Conservation (phyloP, 2,329 filamentous ascomycete genomes). For the Penicillium sp. region DNA sequence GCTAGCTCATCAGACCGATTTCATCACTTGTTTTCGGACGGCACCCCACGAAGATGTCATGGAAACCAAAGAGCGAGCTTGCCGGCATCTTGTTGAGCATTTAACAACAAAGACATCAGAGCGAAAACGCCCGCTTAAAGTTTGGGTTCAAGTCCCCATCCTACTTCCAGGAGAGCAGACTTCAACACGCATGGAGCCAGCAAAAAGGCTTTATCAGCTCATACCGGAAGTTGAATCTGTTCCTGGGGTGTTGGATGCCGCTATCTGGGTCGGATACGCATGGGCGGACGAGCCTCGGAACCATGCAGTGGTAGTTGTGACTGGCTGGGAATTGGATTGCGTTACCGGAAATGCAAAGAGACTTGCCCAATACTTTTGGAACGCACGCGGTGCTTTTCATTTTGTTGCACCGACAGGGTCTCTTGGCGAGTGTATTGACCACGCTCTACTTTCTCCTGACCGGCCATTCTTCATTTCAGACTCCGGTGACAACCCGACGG, state of each 20-base stretch:
- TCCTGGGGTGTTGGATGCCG: slow-evolving; percentile 54
- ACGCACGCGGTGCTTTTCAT: slow-evolving; percentile 51
- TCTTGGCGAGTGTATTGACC: slow-evolving; percentile 53
- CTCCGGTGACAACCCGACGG: slow-evolving; percentile 61
- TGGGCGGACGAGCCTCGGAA: slow-evolving; percentile 62
- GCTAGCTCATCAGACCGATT: slow-evolving; percentile 55
- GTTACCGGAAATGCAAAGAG: slow-evolving; percentile 49
- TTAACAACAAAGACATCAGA: slow-evolving; percentile 26
- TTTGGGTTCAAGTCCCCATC: slow-evolving; percentile 58
- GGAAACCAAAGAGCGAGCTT: slow-evolving; percentile 58
- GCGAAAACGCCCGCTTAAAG: slow-evolving; percentile 51
- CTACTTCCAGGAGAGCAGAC: slow-evolving; percentile 61
- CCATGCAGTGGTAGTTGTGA: slow-evolving; percentile 55
- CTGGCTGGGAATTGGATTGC: slow-evolving; percentile 53
- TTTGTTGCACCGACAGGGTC: slow-evolving; percentile 59
- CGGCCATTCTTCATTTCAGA: slow-evolving; percentile 60
- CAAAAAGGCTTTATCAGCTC: slow-evolving; percentile 55
- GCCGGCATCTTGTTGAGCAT: slow-evolving; percentile 52
- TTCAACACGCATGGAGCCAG: slow-evolving; percentile 58
- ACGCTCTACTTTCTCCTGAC: slow-evolving; percentile 45
- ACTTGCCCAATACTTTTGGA: slow-evolving; percentile 55
- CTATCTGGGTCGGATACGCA: slow-evolving; percentile 61
- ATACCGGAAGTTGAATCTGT: slow-evolving; percentile 50
- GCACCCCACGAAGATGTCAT: slow-evolving; percentile 57
- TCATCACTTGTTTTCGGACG: slow-evolving; percentile 59